These are phyloP conservation scores for Cyclotella sp. DNA, from an alignment of 108 stramenopile genomes.

Conservation along the genomic window DNA sequence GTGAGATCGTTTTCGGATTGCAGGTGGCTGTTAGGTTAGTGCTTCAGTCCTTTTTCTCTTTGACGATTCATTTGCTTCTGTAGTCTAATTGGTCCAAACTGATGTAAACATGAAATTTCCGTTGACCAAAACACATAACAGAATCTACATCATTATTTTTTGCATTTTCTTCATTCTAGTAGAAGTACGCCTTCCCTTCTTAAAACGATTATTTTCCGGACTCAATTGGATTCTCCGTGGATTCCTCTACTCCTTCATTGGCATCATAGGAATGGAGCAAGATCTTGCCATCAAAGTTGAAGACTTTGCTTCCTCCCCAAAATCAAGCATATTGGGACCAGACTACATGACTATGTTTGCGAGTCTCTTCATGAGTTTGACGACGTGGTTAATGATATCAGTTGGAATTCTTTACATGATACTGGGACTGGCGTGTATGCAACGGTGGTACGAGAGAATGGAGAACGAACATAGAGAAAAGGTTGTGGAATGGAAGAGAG, in stretches of 20 bases:
- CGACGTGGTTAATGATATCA: slow-evolving; percentile 49
- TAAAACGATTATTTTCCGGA: slow-evolving; percentile 49
- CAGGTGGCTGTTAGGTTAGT: slow-evolving; percentile 40
- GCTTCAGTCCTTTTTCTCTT: no score
- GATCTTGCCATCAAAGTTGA: slow-evolving; percentile 65
- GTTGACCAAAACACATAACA: slow-evolving; percentile 2
- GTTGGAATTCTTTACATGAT: slow-evolving; percentile 46
- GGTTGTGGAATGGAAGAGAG: slow-evolving; percentile 45
- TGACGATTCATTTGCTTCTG: slow-evolving; percentile 3
- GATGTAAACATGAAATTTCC: no score
- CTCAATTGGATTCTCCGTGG: slow-evolving; percentile 63
- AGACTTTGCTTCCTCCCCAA: slow-evolving; percentile 40
- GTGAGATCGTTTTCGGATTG: slow-evolving; percentile 18
- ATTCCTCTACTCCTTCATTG: slow-evolving; percentile 83
- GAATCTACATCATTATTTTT: slow-evolving; percentile 63
- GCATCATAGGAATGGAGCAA: slow-evolving; percentile 77
- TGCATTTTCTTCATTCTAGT: slow-evolving; percentile 61
- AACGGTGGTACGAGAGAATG: slow-evolving; percentile 40
- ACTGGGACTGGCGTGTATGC: slow-evolving; percentile 46
- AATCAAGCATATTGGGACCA: slow-evolving; percentile 45
- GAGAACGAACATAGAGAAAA: slow-evolving; percentile 39
- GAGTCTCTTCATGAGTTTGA: slow-evolving; percentile 41
- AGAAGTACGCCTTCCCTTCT: slow-evolving; percentile 57
- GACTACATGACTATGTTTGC: slow-evolving; percentile 42
- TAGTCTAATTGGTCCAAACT: background rate